A percentile compares a stretch with the other conserved stretches of the same genome.
Evolutionary conservation across 805 yeast species (phyloP).

Genomic region (Saturnispora kantuleensis): DNA sequence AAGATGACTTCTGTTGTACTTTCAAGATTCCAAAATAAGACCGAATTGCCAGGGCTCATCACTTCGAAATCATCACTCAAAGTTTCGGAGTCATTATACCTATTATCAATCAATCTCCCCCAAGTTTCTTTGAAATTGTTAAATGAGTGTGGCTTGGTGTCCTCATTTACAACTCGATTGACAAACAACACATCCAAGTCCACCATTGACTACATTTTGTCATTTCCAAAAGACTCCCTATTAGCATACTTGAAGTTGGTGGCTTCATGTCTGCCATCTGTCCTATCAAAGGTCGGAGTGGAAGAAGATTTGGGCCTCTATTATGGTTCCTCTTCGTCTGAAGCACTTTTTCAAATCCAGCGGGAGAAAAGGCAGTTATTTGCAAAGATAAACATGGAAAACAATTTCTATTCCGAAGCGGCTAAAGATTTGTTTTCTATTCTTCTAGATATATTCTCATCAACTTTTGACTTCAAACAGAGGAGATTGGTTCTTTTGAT

Average conservation of each 20-base stretch:
- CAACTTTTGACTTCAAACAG: constrained; percentile 59
- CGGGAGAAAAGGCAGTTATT: constrained; percentile 13
- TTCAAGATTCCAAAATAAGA: constrained; percentile 12
- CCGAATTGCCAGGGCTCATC: constrained; percentile 20
- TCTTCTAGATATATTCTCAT: constrained; percentile 54
- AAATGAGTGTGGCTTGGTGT: constrained; percentile 38
- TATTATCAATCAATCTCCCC: constrained; percentile 33
- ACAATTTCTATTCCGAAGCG: constrained; percentile 22
- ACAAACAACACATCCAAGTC: constrained; percentile 1
- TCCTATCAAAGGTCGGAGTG: constrained; percentile 8
- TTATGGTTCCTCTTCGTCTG: constrained; percentile 20
- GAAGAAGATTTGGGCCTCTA: constrained; percentile 23
- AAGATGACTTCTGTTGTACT: constrained; percentile 24
- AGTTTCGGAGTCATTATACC: constrained; percentile 37
- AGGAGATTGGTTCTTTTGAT: constrained; percentile 48
- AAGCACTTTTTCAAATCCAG: constrained; percentile 13
- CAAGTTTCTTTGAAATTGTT: constrained; percentile 35
- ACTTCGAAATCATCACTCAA: constrained; percentile 32
- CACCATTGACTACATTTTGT: constrained; percentile 62
- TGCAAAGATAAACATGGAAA: constrained; percentile 21
- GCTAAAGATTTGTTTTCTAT: constrained; percentile 40
- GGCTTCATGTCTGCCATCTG: constrained; percentile 46
- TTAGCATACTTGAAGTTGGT: constrained; percentile 45
- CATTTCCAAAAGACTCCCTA: constrained; percentile 59
- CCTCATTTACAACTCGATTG: constrained; percentile 39